phyloP scores from a whole-genome alignment of 2,329 filamentous ascomycete genomes.

The Colletotrichum caudatum region DNA sequence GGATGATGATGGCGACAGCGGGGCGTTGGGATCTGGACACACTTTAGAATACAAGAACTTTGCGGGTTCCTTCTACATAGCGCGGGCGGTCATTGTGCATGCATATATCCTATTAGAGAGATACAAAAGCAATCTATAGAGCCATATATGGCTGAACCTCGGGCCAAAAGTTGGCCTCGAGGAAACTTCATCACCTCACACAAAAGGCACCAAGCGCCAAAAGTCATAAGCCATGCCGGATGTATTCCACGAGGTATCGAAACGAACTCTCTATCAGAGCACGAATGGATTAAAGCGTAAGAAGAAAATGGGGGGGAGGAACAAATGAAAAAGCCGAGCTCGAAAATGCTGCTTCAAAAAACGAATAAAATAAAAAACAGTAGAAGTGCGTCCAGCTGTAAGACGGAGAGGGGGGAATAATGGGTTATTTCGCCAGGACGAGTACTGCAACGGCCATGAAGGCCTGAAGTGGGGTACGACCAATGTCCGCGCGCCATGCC shows the following conservation, averaged over 20 bases:
- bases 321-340: constrained; percentile 44
- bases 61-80: constrained; percentile 23
- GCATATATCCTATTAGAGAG: constrained; percentile 23
- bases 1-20: not conserved
- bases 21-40: constrained; percentile 31
- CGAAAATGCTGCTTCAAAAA: constrained; percentile 47
- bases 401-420: constrained; percentile 48
- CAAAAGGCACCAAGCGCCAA: constrained; percentile 43
- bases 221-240: constrained; percentile 44
- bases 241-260: constrained; percentile 54
- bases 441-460: constrained; percentile 37
- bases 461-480: constrained; percentile 32
- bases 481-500: constrained; percentile 32
- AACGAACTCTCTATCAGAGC: constrained; percentile 58
- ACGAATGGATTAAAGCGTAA: constrained; percentile 50
- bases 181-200: constrained; percentile 51
- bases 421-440: constrained; percentile 38
- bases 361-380: constrained; percentile 49
- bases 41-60: constrained; percentile 21
- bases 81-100: constrained; percentile 31
- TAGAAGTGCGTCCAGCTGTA: constrained; percentile 56
- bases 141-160: constrained; percentile 5
- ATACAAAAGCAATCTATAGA: constrained; percentile 23
- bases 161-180: not conserved
- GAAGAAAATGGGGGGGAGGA: constrained; percentile 39